Evolutionary conservation across 352 stramenopile species (phyloP).

Genomic region (Phytopythium oedochilum): DNA sequence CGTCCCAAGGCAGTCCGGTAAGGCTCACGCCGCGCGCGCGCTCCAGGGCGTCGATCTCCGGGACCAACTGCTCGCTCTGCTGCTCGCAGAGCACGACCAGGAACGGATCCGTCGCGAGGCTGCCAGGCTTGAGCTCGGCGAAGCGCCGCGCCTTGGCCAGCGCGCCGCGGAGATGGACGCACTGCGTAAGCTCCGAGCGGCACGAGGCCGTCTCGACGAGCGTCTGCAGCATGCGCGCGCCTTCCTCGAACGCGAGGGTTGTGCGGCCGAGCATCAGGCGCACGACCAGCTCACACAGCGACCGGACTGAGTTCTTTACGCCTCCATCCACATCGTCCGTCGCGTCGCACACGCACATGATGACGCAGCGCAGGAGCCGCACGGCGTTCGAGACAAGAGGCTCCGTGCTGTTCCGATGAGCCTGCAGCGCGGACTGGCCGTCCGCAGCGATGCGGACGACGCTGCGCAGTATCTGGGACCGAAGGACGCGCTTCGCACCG

Average conservation of each 20-base stretch:
- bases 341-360: not conserved
- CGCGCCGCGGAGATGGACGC: constrained; percentile 53
- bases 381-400: constrained; percentile 19
- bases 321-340: not conserved
- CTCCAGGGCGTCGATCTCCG: constrained; percentile 53
- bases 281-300: constrained; percentile 46
- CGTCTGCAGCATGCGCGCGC: constrained; percentile 54
- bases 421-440: not conserved
- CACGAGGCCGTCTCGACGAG: constrained; percentile 33
- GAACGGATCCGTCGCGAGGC: constrained; percentile 34
- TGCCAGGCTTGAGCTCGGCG: constrained; percentile 24
- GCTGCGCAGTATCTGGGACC: constrained; percentile 27
- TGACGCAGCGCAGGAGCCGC: constrained; percentile 11
- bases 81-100: constrained; percentile 35
- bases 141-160: constrained; percentile 46
- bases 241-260: constrained; percentile 49
- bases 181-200: constrained; percentile 14
- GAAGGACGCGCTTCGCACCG: constrained; percentile 40
- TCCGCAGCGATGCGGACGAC: constrained; percentile 41
- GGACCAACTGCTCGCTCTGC: constrained; percentile 30
- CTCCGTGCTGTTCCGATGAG: constrained; percentile 11
- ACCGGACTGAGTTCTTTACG: not conserved
- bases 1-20: constrained; percentile 35
- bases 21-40: constrained; percentile 36
- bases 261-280: constrained; percentile 49